Evolutionary conservation across 768 basidiomycete genomes (phyloP), one percentile per base, ranked within the genome.

Genomic region (Tulasnella sp.): DNA sequence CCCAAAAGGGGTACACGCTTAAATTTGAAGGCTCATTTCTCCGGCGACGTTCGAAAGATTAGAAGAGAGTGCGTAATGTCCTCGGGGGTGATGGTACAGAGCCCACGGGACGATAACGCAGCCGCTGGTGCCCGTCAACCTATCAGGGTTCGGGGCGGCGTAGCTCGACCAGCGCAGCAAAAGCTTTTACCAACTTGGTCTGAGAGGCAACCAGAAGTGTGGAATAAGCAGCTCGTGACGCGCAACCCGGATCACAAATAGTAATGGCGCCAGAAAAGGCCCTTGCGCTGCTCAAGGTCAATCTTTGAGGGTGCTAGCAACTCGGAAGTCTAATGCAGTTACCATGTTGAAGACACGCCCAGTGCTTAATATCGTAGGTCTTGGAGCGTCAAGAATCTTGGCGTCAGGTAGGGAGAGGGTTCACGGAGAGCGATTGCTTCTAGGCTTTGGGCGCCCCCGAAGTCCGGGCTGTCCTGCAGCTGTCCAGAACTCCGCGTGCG

Each of bases 311-410:
- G 34, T 69, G 58, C 58, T 37, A 37, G 64, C 28, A 37, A 37
- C 28, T 6, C 28, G 12, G 28, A 18, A 16, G 64, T 28, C 64
- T 31, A 28, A 14, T n/a, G 64, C 16, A 37, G 28, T 69, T 31
- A 7, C 24, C 28, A 28, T 37, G 31, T 31, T 69, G 64, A 1
- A 69, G 64, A 69, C 64, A 14, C 28, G 64, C 64, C 64, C 34
- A 69, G 34, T 18, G 34, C 16, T 69, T 11, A 4, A 69, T 69
- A 37, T 69, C 31, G 37, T 28, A 69, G 64, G 34, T 69, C 64
- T 28, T 69, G 64, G 64, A 69, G 64, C 64, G 64, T 69, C 31
- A 69, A 37, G 64, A 69, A 28, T 69, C 14, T 34, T 54, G 54
- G 54, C 54, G 54, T n/a, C 24, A n/a, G n/a, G 54, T 54, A 54